A percentile compares a stretch with the other conserved stretches of the same genome.
Evolutionary conservation across 2,329 filamentous ascomycete genomes (phyloP).

Genomic region (Mollisiaceae sp.): DNA sequence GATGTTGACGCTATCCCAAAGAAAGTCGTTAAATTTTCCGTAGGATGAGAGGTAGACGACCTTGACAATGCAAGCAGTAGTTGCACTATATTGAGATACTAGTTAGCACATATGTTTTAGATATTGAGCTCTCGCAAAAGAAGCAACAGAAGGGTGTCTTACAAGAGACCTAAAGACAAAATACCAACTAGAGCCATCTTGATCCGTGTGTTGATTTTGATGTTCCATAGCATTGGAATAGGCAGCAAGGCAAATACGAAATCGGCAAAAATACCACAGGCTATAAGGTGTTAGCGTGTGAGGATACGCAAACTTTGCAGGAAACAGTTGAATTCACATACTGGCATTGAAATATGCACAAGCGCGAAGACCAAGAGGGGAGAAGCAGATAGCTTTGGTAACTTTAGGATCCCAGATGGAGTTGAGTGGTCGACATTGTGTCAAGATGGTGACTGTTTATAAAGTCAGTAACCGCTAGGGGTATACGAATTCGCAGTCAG

Average conservation of each 20-base stretch:
- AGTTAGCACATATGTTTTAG: neutral
- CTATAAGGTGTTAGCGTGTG: constrained; percentile 5
- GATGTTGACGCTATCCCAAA: constrained; percentile 53
- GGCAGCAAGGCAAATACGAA: constrained; percentile 48
- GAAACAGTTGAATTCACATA: neutral
- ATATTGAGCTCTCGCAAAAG: neutral
- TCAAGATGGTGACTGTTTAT: constrained; percentile 20
- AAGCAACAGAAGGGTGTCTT: constrained; percentile 11
- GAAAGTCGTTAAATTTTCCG: constrained; percentile 47
- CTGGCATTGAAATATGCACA: constrained; percentile 25
- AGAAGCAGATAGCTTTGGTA: constrained; percentile 18
- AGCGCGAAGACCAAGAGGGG: constrained; percentile 21
- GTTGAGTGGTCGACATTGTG: constrained; percentile 23
- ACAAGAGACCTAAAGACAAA: constrained; percentile 44
- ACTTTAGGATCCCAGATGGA: constrained; percentile 18
- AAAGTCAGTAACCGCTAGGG: neutral
- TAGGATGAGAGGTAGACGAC: constrained; percentile 47
- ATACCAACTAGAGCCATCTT: constrained; percentile 47
- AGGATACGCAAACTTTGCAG: constrained; percentile 2
- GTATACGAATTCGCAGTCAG: neutral
- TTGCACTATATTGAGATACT: neutral
- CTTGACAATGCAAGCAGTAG: constrained; percentile 46
- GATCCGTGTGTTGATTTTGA: constrained; percentile 46
- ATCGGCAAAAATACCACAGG: constrained; percentile 47
- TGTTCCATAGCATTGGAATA: constrained; percentile 47